Percentiles rank a stretch among this genome's conserved stretches.
These are phyloP conservation scores for Amaranthus palmeri DNA, from an alignment of 148 eudicot species.

Conservation along the genomic window DNA sequence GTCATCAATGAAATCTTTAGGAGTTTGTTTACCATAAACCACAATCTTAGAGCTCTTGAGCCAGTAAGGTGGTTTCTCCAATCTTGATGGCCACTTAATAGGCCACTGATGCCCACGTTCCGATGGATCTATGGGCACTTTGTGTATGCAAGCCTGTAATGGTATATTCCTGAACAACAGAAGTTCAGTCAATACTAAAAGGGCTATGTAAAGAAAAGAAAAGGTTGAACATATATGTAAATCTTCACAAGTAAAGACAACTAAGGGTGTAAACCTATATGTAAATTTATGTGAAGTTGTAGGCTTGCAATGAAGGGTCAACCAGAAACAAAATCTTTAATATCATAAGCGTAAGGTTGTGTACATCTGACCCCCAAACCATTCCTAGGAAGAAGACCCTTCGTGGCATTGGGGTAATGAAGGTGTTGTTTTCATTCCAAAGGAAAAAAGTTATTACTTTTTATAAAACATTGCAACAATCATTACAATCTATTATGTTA, in stretches of 20 bases:
- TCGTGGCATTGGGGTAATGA: no score
- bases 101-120: constrained; percentile 69
- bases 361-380: no score
- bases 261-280: neutral
- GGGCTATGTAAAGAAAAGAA: neutral
- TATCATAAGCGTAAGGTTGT: no score
- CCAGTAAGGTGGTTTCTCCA: constrained; percentile 61
- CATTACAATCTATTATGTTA: no score
- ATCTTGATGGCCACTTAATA: constrained; percentile 52
- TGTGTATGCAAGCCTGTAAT: constrained; percentile 65
- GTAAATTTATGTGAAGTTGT: no score
- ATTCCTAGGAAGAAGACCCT: no score
- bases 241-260: no score
- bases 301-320: no score
- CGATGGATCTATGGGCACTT: constrained; percentile 44
- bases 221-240: neutral
- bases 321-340: no score
- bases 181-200: neutral
- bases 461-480: no score
- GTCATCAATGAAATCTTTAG: constrained; percentile 55
- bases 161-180: constrained; percentile 46
- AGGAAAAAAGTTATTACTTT: no score
- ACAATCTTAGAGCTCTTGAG: constrained; percentile 48
- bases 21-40: constrained; percentile 60
- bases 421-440: no score